phyloP scores from a whole-genome alignment of 371 early-diverging fungal species.

The Quaeritorhiza haematococci region DNA sequence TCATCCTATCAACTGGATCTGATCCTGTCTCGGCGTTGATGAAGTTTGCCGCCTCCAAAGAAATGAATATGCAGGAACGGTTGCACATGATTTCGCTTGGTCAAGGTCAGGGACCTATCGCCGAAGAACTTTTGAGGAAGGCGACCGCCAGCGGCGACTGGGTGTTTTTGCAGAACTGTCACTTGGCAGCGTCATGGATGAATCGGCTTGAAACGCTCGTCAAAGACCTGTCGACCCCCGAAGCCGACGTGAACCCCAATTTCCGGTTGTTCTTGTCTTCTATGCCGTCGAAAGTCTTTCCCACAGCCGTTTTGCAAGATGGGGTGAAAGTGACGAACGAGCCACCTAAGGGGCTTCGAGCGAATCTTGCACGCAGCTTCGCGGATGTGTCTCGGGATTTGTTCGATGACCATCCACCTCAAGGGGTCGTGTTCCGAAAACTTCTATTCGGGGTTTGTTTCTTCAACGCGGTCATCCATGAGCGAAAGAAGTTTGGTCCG shows the following conservation, averaged over 20 bases:
- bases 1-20: slow-evolving; percentile 52
- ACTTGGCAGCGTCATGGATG: slow-evolving; percentile 58
- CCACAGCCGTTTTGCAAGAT: slow-evolving; percentile 47
- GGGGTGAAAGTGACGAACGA: slow-evolving; percentile 56
- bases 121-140: slow-evolving; percentile 43
- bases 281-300: slow-evolving; percentile 56
- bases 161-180: slow-evolving; percentile 56
- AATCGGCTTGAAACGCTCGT: slow-evolving; percentile 39
- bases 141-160: slow-evolving; percentile 43
- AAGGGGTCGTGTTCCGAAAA: slow-evolving; percentile 43
- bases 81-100: slow-evolving; percentile 54
- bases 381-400: slow-evolving; percentile 45
- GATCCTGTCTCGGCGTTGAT: slow-evolving; percentile 45
- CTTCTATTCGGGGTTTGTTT: slow-evolving; percentile 51
- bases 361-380: slow-evolving; percentile 50
- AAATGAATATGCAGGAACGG: slow-evolving; percentile 45
- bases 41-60: slow-evolving; percentile 45
- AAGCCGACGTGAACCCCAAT: slow-evolving; percentile 33
- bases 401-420: slow-evolving; percentile 48
- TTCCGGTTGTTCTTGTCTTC: slow-evolving; percentile 53
- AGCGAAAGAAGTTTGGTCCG: slow-evolving; percentile 53
- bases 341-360: slow-evolving; percentile 50
- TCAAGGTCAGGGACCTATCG: slow-evolving; percentile 57
- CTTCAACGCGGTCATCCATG: slow-evolving; percentile 55
- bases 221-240: slow-evolving; percentile 36